Conservation (phyloP, 140 eudicot genomes). For the Bidens hawaiensis region DNA sequence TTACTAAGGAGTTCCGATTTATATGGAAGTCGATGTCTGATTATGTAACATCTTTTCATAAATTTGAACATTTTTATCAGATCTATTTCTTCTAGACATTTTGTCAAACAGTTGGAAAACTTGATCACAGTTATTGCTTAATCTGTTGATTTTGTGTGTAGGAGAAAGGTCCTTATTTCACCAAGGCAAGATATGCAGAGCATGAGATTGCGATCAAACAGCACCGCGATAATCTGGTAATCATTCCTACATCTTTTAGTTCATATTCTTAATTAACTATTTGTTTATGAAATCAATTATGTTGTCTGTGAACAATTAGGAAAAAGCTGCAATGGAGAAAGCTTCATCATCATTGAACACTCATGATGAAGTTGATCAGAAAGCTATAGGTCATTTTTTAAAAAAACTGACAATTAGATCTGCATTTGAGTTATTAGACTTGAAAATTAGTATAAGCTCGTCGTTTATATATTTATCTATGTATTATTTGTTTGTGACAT, state of each 20-base stretch:
- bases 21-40: too few species aligned
- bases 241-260: background rate
- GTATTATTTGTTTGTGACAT: too few species aligned
- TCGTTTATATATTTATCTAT: too few species aligned
- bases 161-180: slow-evolving; percentile 58
- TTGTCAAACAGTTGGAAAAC: background rate
- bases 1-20: too few species aligned
- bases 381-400: slow-evolving; percentile 33
- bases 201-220: slow-evolving; percentile 36
- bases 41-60: too few species aligned
- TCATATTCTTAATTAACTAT: background rate
- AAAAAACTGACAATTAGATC: slow-evolving; percentile 1
- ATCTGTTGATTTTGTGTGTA: background rate
- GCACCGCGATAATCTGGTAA: slow-evolving; percentile 29
- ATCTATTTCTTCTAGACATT: background rate
- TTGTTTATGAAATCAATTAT: background rate
- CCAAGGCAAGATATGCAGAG: slow-evolving; percentile 44
- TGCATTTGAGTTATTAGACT: background rate
- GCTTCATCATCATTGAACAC: slow-evolving; percentile 30
- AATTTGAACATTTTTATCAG: too few species aligned
- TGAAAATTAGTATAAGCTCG: too few species aligned
- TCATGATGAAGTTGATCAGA: slow-evolving; percentile 34
- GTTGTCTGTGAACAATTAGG: slow-evolving; percentile 13
- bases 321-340: slow-evolving; percentile 24
- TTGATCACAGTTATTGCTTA: background rate